These are phyloP conservation scores for Rhazya stricta DNA, from an alignment of 257 asterid species.

Conservation along the genomic window DNA sequence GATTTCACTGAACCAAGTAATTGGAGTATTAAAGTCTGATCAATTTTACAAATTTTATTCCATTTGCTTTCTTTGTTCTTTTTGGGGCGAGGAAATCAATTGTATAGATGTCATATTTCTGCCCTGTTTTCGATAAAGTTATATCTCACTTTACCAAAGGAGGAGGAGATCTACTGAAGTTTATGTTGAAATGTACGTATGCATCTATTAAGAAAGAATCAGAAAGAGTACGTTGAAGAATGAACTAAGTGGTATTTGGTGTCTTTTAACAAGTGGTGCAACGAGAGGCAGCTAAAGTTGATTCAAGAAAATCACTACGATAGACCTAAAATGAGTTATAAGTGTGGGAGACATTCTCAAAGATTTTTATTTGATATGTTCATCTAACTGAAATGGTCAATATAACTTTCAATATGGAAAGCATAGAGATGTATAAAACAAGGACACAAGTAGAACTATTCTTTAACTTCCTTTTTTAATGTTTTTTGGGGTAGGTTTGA, in stretches of 20 bases:
- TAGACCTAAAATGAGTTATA: not conserved
- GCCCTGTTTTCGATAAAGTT: not conserved
- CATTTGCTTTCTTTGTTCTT: not conserved
- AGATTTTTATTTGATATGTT: not conserved
- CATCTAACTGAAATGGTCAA: not conserved
- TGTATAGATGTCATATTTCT: too few species aligned
- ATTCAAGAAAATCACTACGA: not conserved
- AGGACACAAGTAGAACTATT: not conserved
- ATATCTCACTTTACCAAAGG: not conserved
- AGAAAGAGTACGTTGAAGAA: not conserved
- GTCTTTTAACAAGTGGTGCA: not conserved
- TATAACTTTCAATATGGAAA: not conserved
- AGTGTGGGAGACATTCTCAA: not conserved
- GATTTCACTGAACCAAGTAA: not conserved
- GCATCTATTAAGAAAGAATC: not conserved
- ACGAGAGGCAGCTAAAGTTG: not conserved
- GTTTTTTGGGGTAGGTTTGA: conserved; percentile 35
- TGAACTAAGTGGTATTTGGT: not conserved
- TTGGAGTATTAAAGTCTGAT: too few species aligned
- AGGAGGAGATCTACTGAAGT: not conserved
- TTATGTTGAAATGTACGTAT: not conserved
- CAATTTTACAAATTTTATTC: not conserved
- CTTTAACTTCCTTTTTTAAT: not conserved
- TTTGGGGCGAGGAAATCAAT: not conserved
- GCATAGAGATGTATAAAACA: not conserved